These are phyloP conservation scores for Cnidoscolus chayamansa DNA, from an alignment of 441 rosid genomes.

Conservation along the genomic window DNA sequence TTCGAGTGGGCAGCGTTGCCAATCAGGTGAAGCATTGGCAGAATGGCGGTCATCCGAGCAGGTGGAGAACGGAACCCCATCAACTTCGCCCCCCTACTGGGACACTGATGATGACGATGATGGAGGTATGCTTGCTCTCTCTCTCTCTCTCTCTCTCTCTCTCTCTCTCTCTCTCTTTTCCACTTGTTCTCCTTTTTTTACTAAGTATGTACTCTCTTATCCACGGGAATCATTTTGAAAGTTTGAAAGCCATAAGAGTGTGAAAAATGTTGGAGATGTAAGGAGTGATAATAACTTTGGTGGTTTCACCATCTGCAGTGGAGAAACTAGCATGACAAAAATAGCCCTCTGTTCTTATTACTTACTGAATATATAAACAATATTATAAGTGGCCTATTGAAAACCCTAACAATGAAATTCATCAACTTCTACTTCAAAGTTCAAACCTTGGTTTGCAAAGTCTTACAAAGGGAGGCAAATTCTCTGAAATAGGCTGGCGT, in stretches of 20 bases:
- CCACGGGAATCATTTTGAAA: background rate
- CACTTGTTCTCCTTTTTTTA: background rate
- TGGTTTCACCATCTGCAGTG: background rate
- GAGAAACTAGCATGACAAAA: background rate
- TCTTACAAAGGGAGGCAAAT: background rate
- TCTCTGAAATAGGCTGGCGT: background rate
- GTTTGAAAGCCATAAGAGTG: background rate
- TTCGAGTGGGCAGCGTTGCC: conserved; percentile 56
- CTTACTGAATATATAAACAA: background rate
- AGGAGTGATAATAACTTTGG: background rate
- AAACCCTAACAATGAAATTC: background rate
- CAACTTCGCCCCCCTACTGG: conserved; percentile 91
- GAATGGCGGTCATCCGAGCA: conserved; percentile 91
- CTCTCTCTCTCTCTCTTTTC: background rate
- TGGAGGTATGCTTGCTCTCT: conserved; percentile 46
- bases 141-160: conserved; percentile 13
- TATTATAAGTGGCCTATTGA: background rate
- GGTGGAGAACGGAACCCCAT: conserved; percentile 80
- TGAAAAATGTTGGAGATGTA: background rate
- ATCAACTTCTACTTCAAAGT: background rate
- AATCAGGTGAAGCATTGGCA: conserved; percentile 68
- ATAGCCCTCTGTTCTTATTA: background rate
- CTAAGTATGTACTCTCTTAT: background rate
- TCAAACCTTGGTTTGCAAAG: background rate
- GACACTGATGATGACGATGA: conserved; percentile 72